Evolutionary conservation across 2,329 filamentous ascomycete genomes (phyloP), one percentile per base, ranked within the genome.

Genomic region (Lizonia empirigonia): DNA sequence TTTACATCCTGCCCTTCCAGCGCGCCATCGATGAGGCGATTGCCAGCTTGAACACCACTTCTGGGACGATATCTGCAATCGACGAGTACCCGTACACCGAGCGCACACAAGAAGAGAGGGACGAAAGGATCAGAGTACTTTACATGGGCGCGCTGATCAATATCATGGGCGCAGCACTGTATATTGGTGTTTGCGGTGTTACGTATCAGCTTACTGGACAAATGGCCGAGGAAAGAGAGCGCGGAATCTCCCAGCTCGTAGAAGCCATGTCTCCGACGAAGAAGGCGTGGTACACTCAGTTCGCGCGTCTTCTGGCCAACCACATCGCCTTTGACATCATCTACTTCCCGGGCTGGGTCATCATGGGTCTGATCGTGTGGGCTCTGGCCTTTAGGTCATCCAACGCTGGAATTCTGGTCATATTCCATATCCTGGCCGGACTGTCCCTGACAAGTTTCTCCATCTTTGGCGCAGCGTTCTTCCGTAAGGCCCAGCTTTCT

Each of bases 221-320:
- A 63, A 87, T 96, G 69, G 91, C 92, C 7, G 85, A 86, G 2
- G 92, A 97, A 74, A 81, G 92, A 48, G 92, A 97, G 76, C 79
- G 85, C 13, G 92, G 91, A 50, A 94, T 96, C 82, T 90, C 90
- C 4, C 89, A 91, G 56, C 79, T 97, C 22, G 85, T 97, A 34
- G 92, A 97, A 73, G 88, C 90, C 46, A 96, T 96, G 90, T 92
- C 94, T 80, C 88, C 90, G 0, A 89, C 89, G 47, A 80, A 81
- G 46, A 81, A 81, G 39, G 78, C 83, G 34, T 95, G 90, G 90
- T 81, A 90, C 64, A 85, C 88, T 8, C 90, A 93, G 73, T 83
- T 85, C 18, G 87, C 88, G 1, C 82, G 92, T n/a, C 80, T 96
- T 12, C 68, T 92, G 7, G 86, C 91, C 0, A 87, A 91, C 54